Percentiles rank a stretch among this genome's conserved stretches.
Conservation (phyloP, 495 filamentous ascomycete species). For the Penicillium ucsense region DNA sequence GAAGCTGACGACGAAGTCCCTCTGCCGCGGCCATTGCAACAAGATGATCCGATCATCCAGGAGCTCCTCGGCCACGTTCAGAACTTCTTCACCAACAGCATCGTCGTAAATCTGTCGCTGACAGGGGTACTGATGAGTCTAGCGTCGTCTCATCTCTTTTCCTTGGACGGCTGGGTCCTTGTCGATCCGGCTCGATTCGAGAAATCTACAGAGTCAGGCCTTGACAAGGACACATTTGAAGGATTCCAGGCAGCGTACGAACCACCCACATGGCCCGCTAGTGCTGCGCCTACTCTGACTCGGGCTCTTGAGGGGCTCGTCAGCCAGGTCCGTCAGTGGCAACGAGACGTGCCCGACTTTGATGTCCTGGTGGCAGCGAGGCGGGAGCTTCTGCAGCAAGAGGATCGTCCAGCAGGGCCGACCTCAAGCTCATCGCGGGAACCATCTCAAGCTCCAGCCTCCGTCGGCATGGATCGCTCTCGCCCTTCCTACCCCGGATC, state of each 20-base stretch:
- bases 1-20: conserved; percentile 16
- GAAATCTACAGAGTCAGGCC: neutral
- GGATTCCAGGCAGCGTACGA: conserved; percentile 22
- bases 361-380: conserved; percentile 67
- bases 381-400: conserved; percentile 36
- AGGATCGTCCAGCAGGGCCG: conserved; percentile 15
- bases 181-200: conserved; percentile 51
- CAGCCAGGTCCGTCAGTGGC: conserved; percentile 54
- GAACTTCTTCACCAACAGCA: conserved; percentile 77
- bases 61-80: conserved; percentile 59
- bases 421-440: conserved; percentile 7
- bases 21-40: conserved; percentile 39
- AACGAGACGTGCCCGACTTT: conserved; percentile 62
- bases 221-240: conserved; percentile 10
- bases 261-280: conserved; percentile 29
- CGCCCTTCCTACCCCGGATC: conserved; percentile 47
- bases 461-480: conserved; percentile 17
- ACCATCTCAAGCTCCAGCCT: conserved; percentile 13
- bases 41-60: conserved; percentile 68
- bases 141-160: conserved; percentile 70
- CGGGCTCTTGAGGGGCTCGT: conserved; percentile 42
- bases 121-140: conserved; percentile 78
- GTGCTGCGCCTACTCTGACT: conserved; percentile 31
- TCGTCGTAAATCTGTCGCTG: conserved; percentile 78
- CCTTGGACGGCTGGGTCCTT: conserved; percentile 83